Evolutionary conservation across 164 flowering plant genomes (phyloP), one percentile per base, ranked within the genome.

Genomic region (Annona cherimola): DNA sequence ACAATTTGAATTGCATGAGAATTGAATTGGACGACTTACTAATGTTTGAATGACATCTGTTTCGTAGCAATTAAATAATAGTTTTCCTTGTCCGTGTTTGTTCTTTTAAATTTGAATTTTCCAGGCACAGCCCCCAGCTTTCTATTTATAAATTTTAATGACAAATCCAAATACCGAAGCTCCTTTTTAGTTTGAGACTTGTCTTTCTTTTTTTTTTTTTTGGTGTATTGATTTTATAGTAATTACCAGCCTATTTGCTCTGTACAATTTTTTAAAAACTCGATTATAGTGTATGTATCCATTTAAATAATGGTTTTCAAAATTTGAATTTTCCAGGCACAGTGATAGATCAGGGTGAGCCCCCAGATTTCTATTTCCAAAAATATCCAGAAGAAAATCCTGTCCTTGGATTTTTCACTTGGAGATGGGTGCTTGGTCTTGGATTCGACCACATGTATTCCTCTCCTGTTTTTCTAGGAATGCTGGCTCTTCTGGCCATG

Each of bases 401-500:
- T 18, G 80, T 83, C 39, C 72, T 89, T 0, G 99, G 99, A 70
- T 83, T 95, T 79, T 89, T 95, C 76, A 87, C 92, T 6, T 95
- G 97, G 98, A 90, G 89, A 77, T 92, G 96, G 99, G 76, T 95
- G 81, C 83, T 92, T 20, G 73, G 87, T 41, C 86, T 91, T 18
- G 98, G 97, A 43, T 87, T 95, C 42, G 97, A 95, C 67, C 98
- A 91, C 82, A 90, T 95, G 97, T 93, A 76, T 79, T 88, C 98
- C 6, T 95, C 98, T 65, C 98, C 99, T n/a, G 71, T 91, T 69
- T 95, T 95, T 77, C 86, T 95, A 2, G 96, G 90, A 68, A 70
- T 86, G 79, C 73, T 93, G 82, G 85, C 71, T 78, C 93, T 93
- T 54, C 75, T 95, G 61, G 99, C 83, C 20, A 85, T 88, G 18